Conservation (phyloP, 129 eudicot species). For the Sambucus nigra region DNA sequence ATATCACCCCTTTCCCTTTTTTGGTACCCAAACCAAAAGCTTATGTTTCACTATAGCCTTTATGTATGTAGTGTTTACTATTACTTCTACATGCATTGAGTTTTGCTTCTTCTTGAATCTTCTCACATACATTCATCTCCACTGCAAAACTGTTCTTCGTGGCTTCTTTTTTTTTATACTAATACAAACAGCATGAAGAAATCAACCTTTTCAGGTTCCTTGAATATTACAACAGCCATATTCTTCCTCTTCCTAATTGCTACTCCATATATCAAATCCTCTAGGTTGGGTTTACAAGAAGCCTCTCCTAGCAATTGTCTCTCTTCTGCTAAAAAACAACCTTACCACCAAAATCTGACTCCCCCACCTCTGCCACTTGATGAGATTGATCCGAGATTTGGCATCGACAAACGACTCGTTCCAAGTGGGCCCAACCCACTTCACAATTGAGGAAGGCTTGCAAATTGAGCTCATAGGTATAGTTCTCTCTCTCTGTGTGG, state of each 20-base stretch:
- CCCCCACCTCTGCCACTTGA: conserved; percentile 27
- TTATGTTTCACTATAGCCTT: conserved; percentile 21
- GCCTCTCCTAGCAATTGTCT: conserved; percentile 5
- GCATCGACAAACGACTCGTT: conserved; percentile 45
- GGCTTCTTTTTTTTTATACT: not conserved
- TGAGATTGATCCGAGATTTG: conserved; percentile 30
- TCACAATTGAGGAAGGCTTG: conserved; percentile 36
- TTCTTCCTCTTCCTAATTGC: conserved; percentile 28
- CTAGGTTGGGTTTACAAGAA: conserved; percentile 4
- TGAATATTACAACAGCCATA: conserved; percentile 18
- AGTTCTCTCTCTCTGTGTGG: conserved; percentile 8
- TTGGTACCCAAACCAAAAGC: conserved; percentile 13
- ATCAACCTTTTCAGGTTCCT: conserved; percentile 2
- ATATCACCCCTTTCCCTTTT: conserved; percentile 21
- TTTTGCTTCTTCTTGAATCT: conserved; percentile 2
- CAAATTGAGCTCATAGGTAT: too few species aligned
- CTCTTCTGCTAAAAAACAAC: conserved; percentile 8
- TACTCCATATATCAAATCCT: conserved; percentile 4
- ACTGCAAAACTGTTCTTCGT: conserved; percentile 8
- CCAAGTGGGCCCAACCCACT: conserved; percentile 79
- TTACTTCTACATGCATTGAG: conserved; percentile 14
- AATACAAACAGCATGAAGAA: conserved; percentile 25
- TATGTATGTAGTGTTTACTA: conserved; percentile 7
- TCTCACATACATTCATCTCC: conserved; percentile 1
- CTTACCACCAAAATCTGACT: conserved; percentile 1